Evolutionary conservation across 495 filamentous ascomycete species (phyloP).

Genomic region (Neurospora cerealis): DNA sequence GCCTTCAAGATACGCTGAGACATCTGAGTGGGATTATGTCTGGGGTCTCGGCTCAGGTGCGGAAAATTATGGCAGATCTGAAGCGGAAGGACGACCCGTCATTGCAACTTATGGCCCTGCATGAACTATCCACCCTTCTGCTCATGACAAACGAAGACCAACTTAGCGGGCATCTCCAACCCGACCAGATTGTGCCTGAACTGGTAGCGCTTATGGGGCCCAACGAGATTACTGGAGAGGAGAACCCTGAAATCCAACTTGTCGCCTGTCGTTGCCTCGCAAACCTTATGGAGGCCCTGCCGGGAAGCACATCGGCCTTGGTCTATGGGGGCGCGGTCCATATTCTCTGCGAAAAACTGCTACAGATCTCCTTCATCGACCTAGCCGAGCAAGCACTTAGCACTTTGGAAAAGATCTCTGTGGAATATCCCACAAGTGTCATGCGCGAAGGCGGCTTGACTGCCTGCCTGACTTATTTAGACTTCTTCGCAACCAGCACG

Average conservation of each 20-base stretch:
- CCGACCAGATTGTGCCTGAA: slow-evolving; percentile 92
- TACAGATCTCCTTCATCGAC: slow-evolving; percentile 95
- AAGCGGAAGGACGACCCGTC: slow-evolving; percentile 81
- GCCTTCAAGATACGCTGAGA: slow-evolving; percentile 72
- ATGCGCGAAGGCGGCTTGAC: slow-evolving; percentile 92
- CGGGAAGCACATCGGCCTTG: slow-evolving; percentile 84
- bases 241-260: slow-evolving; percentile 96
- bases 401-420: slow-evolving; percentile 93
- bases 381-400: slow-evolving; percentile 94
- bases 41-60: slow-evolving; percentile 65
- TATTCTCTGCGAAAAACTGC: slow-evolving; percentile 81
- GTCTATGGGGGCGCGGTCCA: slow-evolving; percentile 95
- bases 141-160: slow-evolving; percentile 95
- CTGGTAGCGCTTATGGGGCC: slow-evolving; percentile 88
- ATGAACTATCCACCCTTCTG: slow-evolving; percentile 87
- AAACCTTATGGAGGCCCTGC: slow-evolving; percentile 95
- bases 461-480: slow-evolving; percentile 86
- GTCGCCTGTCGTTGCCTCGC: slow-evolving; percentile 93
- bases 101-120: slow-evolving; percentile 81
- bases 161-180: slow-evolving; percentile 87
- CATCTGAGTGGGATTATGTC: slow-evolving; percentile 87
- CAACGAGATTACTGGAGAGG: slow-evolving; percentile 68
- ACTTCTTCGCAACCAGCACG: slow-evolving; percentile 96
- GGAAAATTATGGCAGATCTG: slow-evolving; percentile 76
- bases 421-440: slow-evolving; percentile 91